Evolutionary conservation across 2,329 filamentous ascomycete species (phyloP), one percentile per base, ranked within the genome.

Genomic region (Cadophora malorum): DNA sequence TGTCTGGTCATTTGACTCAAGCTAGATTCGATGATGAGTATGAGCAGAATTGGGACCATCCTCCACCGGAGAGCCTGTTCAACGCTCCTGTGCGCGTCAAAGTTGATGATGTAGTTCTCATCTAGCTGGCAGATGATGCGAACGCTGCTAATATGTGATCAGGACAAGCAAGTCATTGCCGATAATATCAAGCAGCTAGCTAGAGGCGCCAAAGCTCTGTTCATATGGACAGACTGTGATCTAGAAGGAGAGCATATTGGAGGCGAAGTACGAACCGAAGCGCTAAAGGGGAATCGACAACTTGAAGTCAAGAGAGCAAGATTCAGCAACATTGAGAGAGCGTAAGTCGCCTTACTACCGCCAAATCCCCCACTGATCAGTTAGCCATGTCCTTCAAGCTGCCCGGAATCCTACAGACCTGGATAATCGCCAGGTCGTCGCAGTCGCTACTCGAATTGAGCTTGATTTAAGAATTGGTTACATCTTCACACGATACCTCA

Each of bases 141-240:
- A 41, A 19, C 3, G 31, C n/a, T 33, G 38, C 52, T 12, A n/a
- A 12, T 62, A 3, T 12, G n/a, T n/a, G 55, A 23, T 14, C 21
- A 94, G 88, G 90, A 94, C 76, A 96, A 94, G 77, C 90, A 90
- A 74, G 82, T 85, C 0, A 91, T 99, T 70, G 94, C 94, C 10
- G 85, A 89, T 38, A 99, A 99, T 76, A 96, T 99, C 75, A 87
- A 90, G 73, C 82, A 86, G 1, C 90, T 97, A 79, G 95, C 96
- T 21, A 86, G 86, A 69, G 86, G 86, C 77, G 85, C 89, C n/a
- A 86, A 85, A 65, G 88, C 90, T 14, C 84, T 99, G 38, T 95
- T 96, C 79, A 97, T 99, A 74, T 99, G 96, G 96, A 99, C 96
- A 0, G 96, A 99, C 84, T 98, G 96, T 80, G 96, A 99, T 83